Conservation (phyloP, 768 basidiomycete genomes). For the Tulasnella sp. region DNA sequence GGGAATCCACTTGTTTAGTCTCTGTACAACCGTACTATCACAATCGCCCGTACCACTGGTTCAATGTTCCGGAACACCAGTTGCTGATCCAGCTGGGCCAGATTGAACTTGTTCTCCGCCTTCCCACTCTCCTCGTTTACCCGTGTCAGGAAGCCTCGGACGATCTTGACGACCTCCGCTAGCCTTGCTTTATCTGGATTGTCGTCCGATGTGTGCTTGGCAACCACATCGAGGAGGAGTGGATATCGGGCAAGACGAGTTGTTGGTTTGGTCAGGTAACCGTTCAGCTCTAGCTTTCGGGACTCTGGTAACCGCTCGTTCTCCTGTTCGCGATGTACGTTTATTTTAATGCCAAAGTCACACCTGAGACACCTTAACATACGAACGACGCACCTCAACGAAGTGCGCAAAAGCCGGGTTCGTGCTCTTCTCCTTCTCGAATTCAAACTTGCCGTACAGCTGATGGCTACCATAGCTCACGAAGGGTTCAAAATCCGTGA, state of each 20-base stretch:
- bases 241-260: slow-evolving; percentile 97
- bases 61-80: slow-evolving; percentile 83
- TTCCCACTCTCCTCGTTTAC: slow-evolving; percentile 93
- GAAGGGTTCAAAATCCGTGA: slow-evolving; percentile 84
- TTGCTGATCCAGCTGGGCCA: slow-evolving; percentile 87
- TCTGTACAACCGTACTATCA: neutral
- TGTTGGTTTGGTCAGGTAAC: slow-evolving; percentile 95
- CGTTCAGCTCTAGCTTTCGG: slow-evolving; percentile 92
- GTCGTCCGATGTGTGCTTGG: slow-evolving; percentile 86
- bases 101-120: slow-evolving; percentile 91
- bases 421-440: slow-evolving; percentile 93
- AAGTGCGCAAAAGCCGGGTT: slow-evolving; percentile 91
- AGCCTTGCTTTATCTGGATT: slow-evolving; percentile 72
- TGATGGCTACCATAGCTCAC: slow-evolving; percentile 95
- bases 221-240: slow-evolving; percentile 77
- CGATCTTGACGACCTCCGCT: slow-evolving; percentile 60
- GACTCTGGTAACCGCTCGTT: slow-evolving; percentile 92
- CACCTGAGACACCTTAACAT: neutral
- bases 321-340: slow-evolving; percentile 36
- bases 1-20: neutral
- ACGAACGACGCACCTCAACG: slow-evolving; percentile 63
- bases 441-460: slow-evolving; percentile 96
- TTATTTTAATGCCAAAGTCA: neutral
- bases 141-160: slow-evolving; percentile 72
- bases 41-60: slow-evolving; percentile 53